Base-by-base conservation (phyloP, 2,329 filamentous ascomycete genomes). In the Fusarium torulosum region DNA sequence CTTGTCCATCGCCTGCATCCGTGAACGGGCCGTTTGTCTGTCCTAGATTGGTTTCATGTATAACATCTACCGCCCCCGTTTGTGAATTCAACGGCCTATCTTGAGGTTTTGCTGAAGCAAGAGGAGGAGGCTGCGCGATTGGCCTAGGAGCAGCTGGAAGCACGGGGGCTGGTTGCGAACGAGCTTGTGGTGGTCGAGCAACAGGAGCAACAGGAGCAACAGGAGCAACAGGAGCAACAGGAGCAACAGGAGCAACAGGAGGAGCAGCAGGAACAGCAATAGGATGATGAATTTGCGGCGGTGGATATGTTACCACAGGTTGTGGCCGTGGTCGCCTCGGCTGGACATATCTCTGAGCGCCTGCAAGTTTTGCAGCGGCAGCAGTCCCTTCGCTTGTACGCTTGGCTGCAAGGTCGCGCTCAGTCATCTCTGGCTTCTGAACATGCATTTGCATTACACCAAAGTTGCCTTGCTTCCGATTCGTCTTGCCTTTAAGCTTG, bases 391-490 rank as follows among this genome's bases (percentile, higher is more conserved):
- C 87, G 71, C 88, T 90, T 14, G 86, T 85, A 50, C 86, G 84
- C 74, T 88, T 87, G 7, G 87, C 87, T 44, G 85, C 83, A 51
- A 83, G 83, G 72, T 85, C 82, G 46, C 85, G 80, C 40, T 83
- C 79, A 50, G 83, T 78, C 38, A 82, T 81, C 58, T 83, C 81
- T 63, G 79, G 77, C 72, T 77, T 80, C 56, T 78, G 72, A 25
- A 86, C 79, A 33, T 84, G 82, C 80, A 90, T 88, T 57, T 88
- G 86, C 83, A 90, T 88, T 40, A 90, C 85, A 44, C 82, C 80
- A 74, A 90, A 90, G 67, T 88, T 88, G 27, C 87, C 87, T 61
- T 85, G 85, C 70, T 83, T 84, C 25, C 80, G 79, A 65, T 85
- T 82, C 20, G 85, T 84, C 67, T 84, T 86, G 61, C 86, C 85